These are phyloP conservation scores for Scleromitrula shiraiana DNA, from an alignment of 2,329 filamentous ascomycete species.

Conservation along the genomic window DNA sequence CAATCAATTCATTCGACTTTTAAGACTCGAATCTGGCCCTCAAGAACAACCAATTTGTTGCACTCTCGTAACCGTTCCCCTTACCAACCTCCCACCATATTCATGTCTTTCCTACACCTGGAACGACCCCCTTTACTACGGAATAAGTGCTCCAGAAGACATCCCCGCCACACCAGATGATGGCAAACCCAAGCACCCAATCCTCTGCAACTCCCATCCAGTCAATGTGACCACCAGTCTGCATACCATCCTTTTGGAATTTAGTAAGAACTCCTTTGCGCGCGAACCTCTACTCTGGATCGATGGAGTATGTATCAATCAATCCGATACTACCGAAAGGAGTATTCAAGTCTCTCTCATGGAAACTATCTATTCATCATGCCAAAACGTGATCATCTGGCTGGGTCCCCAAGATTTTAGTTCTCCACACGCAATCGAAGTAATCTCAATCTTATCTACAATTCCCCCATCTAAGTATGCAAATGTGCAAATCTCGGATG, in stretches of 20 bases:
- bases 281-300: slow-evolving; percentile 9
- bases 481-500: not conserved
- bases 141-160: not conserved
- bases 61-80: not conserved
- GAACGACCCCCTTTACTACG: slow-evolving; percentile 8
- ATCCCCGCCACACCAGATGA: not conserved
- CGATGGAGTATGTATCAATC: slow-evolving; percentile 16
- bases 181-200: not conserved
- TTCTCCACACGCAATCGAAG: slow-evolving; percentile 3
- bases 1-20: not conserved
- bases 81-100: not conserved
- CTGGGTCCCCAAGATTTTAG: slow-evolving; percentile 6
- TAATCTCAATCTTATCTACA: not conserved
- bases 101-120: slow-evolving; percentile 11
- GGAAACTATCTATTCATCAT: slow-evolving; percentile 9
- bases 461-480: not conserved
- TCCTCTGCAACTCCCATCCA: not conserved
- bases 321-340: slow-evolving; percentile 7
- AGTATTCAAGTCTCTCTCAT: slow-evolving; percentile 12
- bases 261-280: not conserved
- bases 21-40: not conserved
- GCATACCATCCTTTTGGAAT: not conserved
- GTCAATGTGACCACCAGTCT: not conserved
- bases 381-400: slow-evolving; percentile 12
- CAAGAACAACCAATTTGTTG: not conserved